Evolutionary conservation across 2,329 filamentous ascomycete species (phyloP).

Genomic region (Aspergillus sp.): DNA sequence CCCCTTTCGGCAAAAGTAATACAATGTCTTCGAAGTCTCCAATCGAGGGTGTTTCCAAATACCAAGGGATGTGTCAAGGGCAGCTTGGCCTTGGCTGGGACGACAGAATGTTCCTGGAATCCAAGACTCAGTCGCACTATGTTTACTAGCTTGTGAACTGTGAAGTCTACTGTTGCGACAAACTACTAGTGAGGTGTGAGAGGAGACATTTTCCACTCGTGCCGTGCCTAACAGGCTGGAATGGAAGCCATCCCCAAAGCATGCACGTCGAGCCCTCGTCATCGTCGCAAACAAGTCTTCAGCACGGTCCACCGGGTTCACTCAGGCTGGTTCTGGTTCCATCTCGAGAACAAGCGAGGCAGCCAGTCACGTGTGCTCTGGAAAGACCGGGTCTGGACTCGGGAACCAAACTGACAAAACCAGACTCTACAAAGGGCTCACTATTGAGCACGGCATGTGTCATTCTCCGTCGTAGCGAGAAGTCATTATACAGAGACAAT

Average conservation of each 20-base stretch:
- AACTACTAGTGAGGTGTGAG: too few relatives aligned
- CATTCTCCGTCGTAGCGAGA: too few relatives aligned
- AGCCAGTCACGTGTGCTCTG: neutral
- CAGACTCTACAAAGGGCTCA: neutral
- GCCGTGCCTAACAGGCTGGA: neutral
- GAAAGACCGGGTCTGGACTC: slow-evolving; percentile 2
- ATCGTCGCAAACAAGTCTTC: slow-evolving; percentile 1
- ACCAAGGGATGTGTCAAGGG: slow-evolving; percentile 2
- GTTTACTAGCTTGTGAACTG: too few relatives aligned
- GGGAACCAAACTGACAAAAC: neutral
- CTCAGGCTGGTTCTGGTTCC: neutral
- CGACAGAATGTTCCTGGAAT: neutral
- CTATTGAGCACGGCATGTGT: too few relatives aligned
- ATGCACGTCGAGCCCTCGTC: neutral
- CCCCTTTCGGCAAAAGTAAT: neutral
- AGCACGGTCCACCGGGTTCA: slow-evolving; percentile 4
- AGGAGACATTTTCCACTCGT: too few relatives aligned
- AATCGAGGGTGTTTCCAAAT: neutral
- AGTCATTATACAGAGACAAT: too few relatives aligned
- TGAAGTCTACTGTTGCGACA: too few relatives aligned
- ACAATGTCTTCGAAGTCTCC: neutral
- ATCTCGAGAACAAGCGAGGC: slow-evolving; percentile 2
- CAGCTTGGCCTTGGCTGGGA: neutral
- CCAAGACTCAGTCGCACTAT: neutral
- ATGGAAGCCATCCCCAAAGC: neutral